Conservation (phyloP, 176 grass and related monocot species). For the Cymbopogon citratus region DNA sequence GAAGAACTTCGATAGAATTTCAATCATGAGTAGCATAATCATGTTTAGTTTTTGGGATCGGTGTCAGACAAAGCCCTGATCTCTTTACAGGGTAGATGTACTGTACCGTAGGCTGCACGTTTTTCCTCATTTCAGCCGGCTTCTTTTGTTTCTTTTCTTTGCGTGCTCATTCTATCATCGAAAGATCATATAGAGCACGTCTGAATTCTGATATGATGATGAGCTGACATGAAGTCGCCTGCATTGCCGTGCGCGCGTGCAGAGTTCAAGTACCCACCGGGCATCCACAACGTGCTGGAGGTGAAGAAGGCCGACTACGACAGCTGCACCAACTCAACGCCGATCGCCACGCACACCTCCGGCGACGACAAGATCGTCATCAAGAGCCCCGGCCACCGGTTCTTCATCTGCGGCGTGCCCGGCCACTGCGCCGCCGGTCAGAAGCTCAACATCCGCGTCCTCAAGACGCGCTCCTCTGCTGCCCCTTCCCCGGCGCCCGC, state of each 20-base stretch:
- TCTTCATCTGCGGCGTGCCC: conserved; percentile 77
- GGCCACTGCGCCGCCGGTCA: conserved; percentile 68
- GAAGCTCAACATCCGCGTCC: conserved; percentile 69
- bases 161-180: neutral
- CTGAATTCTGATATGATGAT: too few species aligned
- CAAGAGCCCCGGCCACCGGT: conserved; percentile 62
- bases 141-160: neutral
- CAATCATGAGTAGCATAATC: conserved; percentile 16
- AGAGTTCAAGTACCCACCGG: conserved; percentile 66
- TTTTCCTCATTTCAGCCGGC: neutral
- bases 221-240: neutral
- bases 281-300: conserved; percentile 81
- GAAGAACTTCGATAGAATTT: conserved; percentile 7
- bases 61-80: neutral
- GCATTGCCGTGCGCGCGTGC: neutral
- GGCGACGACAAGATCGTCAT: conserved; percentile 75
- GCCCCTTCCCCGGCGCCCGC: conserved; percentile 47
- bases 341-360: conserved; percentile 55
- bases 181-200: neutral
- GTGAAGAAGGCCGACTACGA: conserved; percentile 64
- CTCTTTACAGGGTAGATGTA: neutral
- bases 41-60: neutral
- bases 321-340: conserved; percentile 60
- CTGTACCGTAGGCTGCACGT: conserved; percentile 26
- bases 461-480: conserved; percentile 39